Conservation (phyloP, 2,329 filamentous ascomycete genomes). For the Alternaria rosae region DNA sequence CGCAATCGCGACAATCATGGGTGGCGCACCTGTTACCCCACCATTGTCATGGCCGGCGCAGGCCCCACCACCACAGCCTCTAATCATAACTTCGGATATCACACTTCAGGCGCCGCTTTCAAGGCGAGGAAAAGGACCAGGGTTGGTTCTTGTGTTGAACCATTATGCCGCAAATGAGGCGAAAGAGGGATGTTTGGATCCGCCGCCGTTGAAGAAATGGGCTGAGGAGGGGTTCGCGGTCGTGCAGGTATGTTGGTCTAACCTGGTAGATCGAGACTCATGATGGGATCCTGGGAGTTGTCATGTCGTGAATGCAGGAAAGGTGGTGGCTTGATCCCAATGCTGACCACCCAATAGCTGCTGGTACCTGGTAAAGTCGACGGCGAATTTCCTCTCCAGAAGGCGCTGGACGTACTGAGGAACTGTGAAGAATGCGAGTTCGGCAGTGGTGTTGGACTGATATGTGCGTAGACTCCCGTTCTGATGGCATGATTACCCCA, state of each 20-base stretch:
- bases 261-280: background rate
- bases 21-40: constrained; percentile 18
- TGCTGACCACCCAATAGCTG: constrained; percentile 51
- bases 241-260: constrained; percentile 51
- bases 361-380: constrained; percentile 43
- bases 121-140: constrained; percentile 58
- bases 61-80: constrained; percentile 23
- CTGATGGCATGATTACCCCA: background rate
- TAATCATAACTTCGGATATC: constrained; percentile 37
- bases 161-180: constrained; percentile 36
- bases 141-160: constrained; percentile 56
- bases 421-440: constrained; percentile 33
- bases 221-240: constrained; percentile 74
- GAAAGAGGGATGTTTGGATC: constrained; percentile 55
- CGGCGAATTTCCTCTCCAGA: constrained; percentile 42
- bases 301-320: constrained; percentile 23
- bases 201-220: constrained; percentile 70
- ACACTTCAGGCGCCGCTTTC: constrained; percentile 57
- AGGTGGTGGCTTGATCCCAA: constrained; percentile 45
- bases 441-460: constrained; percentile 38
- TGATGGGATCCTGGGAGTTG: background rate
- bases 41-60: background rate
- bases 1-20: constrained; percentile 11
- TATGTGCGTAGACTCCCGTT: constrained; percentile 32
- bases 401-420: constrained; percentile 33